Evolutionary conservation across 1,284 basidiomycete genomes (phyloP), one percentile per base, ranked within the genome.

Genomic region (Trametes versicolor): DNA sequence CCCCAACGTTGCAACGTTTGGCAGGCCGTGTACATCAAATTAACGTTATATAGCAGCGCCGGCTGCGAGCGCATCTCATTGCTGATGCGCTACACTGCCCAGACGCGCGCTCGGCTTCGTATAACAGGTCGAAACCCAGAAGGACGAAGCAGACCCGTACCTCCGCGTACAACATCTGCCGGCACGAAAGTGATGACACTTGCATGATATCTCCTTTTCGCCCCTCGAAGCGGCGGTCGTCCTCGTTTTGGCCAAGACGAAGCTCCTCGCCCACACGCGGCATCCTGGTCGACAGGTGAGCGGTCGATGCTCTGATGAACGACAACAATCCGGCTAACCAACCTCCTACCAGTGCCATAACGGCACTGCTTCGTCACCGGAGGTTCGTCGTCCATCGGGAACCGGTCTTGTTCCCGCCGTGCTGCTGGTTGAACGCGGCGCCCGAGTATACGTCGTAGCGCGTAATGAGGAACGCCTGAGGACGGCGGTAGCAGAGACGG

Each of bases 321-420:
- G 32, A 39, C 2, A 10, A 4, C 23, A 25, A 9, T 15, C 15
- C 17, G 13, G 27, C 27, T 27, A 6, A 32, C 10, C 29, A 36
- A 43, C 36, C 23, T 62, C 10, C 23, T 17, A n/a, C n/a, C n/a
- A n/a, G n/a, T n/a, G 41, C 12, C 7, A 23, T 55, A 15, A n/a
- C n/a, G n/a, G 91, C 89, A 89, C 72, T 89, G 86, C 76, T 93
- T 91, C 74, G 81, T 96, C 58, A 93, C 94, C 17, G 95, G 95
- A 27, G 95, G 93, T 0, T 93, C 90, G 10, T 32, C 8, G 29
- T 8, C 8, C 29, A 32, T 83, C 89, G 25, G 95, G 95, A 0
- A 84, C 95, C 1, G 95, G 95, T 9, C 83, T 94, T 15, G 83
- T 88, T 0, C 80, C 96, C 0, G 92, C 94, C 0, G 81, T 85